Evolutionary conservation across 176 grass and related monocot genomes (phyloP).

Genomic region (Carex scoparia): DNA sequence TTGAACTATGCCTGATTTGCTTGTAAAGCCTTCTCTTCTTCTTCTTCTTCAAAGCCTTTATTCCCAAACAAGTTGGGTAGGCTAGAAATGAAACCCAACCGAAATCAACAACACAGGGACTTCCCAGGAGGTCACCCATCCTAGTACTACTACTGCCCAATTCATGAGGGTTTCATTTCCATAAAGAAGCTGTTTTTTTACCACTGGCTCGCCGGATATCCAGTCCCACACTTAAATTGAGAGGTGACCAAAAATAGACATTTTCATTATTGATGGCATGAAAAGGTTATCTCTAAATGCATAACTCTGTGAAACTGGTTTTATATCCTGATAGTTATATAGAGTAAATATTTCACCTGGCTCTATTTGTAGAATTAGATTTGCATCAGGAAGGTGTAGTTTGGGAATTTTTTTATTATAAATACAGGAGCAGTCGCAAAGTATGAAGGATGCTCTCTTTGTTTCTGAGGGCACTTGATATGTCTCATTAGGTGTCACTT

Average conservation of each 20-base stretch:
- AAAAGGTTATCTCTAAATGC: background rate
- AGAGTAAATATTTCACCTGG: background rate
- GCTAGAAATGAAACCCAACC: no score
- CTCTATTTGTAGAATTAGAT: background rate
- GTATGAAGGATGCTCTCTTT: background rate
- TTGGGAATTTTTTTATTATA: background rate
- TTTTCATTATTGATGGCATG: background rate
- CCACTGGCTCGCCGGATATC: no score
- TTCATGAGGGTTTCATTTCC: no score
- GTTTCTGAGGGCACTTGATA: background rate
- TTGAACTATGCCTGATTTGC: background rate
- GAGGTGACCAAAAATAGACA: background rate
- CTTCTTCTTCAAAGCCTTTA: no score
- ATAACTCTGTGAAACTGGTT: background rate
- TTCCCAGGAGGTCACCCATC: no score
- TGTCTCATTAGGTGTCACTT: background rate
- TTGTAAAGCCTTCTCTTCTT: background rate
- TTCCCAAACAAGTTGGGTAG: no score
- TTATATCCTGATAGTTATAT: background rate
- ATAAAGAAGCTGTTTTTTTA: no score
- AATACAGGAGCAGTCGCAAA: background rate
- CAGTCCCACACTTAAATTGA: background rate
- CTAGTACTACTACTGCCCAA: no score
- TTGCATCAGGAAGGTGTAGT: background rate
- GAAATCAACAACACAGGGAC: no score